Percentiles rank a stretch among this genome's conserved stretches.
Evolutionary conservation across 2,329 filamentous ascomycete species (phyloP).

Genomic region (Periconia digitata): DNA sequence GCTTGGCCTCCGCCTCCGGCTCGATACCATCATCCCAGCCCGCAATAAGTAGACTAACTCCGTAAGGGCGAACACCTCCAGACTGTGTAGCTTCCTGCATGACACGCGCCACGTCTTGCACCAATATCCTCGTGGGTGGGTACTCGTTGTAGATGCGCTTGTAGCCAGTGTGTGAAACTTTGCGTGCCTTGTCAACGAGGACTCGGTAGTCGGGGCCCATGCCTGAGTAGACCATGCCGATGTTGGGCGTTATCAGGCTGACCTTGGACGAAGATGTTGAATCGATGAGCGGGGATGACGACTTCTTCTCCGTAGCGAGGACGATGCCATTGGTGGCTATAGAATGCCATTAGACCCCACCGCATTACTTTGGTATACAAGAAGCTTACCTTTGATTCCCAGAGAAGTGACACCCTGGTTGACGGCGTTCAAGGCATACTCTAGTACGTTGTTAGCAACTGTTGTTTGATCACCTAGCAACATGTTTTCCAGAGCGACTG

Average conservation of each 20-base stretch:
- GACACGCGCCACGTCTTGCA: slow-evolving; percentile 94
- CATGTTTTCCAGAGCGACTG: background rate
- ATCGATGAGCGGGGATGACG: slow-evolving; percentile 94
- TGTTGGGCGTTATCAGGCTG: slow-evolving; percentile 96
- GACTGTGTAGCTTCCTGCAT: slow-evolving; percentile 99
- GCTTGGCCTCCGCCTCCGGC: slow-evolving; percentile 72
- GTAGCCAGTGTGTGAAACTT: slow-evolving; percentile 97
- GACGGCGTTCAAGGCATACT: slow-evolving; percentile 98
- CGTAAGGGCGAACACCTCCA: slow-evolving; percentile 94
- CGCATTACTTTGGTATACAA: background rate
- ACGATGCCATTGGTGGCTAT: slow-evolving; percentile 97
- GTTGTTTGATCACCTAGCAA: slow-evolving; percentile 1
- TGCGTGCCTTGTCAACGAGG: slow-evolving; percentile 94
- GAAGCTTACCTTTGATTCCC: slow-evolving; percentile 83
- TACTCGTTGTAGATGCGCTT: slow-evolving; percentile 99
- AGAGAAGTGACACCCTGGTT: slow-evolving; percentile 98
- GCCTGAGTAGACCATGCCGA: slow-evolving; percentile 98
- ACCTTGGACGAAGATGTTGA: slow-evolving; percentile 94
- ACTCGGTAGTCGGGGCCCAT: slow-evolving; percentile 99
- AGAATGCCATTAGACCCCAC: slow-evolving; percentile 10
- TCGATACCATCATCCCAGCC: slow-evolving; percentile 98
- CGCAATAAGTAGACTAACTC: slow-evolving; percentile 91
- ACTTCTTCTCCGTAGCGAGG: slow-evolving; percentile 99
- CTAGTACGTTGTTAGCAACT: slow-evolving; percentile 52
- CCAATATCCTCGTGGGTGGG: slow-evolving; percentile 97